Evolutionary conservation across 441 rosid species (phyloP), one percentile per base, ranked within the genome.

Genomic region (Metrosideros polymorpha): DNA sequence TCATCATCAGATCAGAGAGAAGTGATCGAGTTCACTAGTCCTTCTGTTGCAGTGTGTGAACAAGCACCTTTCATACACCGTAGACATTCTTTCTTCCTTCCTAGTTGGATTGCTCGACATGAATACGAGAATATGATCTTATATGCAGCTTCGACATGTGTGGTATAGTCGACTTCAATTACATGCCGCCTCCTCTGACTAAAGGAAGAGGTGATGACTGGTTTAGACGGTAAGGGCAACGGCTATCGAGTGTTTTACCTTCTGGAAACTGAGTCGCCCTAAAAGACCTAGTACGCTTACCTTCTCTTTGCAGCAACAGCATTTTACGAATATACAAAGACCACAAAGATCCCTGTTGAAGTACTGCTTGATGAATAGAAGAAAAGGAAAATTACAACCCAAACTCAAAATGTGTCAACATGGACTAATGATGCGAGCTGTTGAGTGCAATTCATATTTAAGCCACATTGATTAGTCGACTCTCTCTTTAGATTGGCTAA

Each of bases 31-130:
- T 82, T 88, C 9, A 87, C 85, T 47, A 91, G 61, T 29, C 84
- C 85, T 7, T 89, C 85, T 42, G 90, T 15, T 71, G 90, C 83
- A 83, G 82, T 82, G 76, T 71, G 84, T 19, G 91, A 84, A 43
- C 86, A 89, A 52, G 91, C 90, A 7, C 89, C 88, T 50, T 83
- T 52, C 25, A 15, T 50, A 14, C 52, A 15, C 7, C 1, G 53
- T 6, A 51, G 6, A 51, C 19, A 51, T 63, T 3, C 39, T 32
- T 61, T 61, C 75, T 30, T 30, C 63, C 63, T 57, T n/a, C 25
- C 76, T 17, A 32, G 25, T 32, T 3, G 6, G 76, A 18, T 63
- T 63, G 42, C 76, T 30, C 0, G 43, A 63, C 76, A 30, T 63
- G 25, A 7, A 30, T 0, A 8, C 12, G 42, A 61, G 42, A 61